Percentiles rank a stretch among this genome's conserved stretches.
Evolutionary conservation across 2,329 filamentous ascomycete genomes (phyloP).

Genomic region (Cladosporium sp.): DNA sequence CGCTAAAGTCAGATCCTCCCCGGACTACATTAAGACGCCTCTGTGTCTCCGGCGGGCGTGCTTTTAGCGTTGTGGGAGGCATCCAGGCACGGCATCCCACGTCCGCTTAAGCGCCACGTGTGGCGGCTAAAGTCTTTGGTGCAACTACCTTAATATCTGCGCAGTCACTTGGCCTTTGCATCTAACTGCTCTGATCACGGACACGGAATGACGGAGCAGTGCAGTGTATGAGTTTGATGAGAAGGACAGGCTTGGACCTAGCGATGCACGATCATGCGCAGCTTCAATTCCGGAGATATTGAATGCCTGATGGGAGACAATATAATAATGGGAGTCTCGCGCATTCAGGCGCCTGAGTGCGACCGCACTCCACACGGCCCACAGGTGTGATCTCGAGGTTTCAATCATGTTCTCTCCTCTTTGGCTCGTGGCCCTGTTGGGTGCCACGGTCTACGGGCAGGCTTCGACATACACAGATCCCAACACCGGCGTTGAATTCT

Average conservation of each 20-base stretch:
- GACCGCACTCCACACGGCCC: neutral
- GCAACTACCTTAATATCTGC: conserved; percentile 10
- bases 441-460: conserved; percentile 6
- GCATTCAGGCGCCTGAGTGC: neutral
- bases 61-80: neutral
- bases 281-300: neutral
- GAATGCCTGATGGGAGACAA: neutral
- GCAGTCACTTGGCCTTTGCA: neutral
- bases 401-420: conserved; percentile 6
- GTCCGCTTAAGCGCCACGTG: conserved; percentile 10
- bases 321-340: conserved; percentile 4
- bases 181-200: conserved; percentile 12
- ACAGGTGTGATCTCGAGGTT: neutral
- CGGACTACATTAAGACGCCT: conserved; percentile 7
- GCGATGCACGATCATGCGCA: neutral
- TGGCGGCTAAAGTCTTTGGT: conserved; percentile 7
- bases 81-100: conserved; percentile 1
- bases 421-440: conserved; percentile 9
- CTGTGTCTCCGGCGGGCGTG: conserved; percentile 1
- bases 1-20: neutral
- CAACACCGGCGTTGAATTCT: conserved; percentile 49
- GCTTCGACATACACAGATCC: conserved; percentile 26
- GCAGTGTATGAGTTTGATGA: conserved; percentile 10
- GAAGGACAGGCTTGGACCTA: neutral
- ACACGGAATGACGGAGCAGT: conserved; percentile 9